These are phyloP conservation scores for Cutaneotrichosporon daszewskae DNA, from an alignment of 1,284 basidiomycete genomes.

Conservation along the genomic window DNA sequence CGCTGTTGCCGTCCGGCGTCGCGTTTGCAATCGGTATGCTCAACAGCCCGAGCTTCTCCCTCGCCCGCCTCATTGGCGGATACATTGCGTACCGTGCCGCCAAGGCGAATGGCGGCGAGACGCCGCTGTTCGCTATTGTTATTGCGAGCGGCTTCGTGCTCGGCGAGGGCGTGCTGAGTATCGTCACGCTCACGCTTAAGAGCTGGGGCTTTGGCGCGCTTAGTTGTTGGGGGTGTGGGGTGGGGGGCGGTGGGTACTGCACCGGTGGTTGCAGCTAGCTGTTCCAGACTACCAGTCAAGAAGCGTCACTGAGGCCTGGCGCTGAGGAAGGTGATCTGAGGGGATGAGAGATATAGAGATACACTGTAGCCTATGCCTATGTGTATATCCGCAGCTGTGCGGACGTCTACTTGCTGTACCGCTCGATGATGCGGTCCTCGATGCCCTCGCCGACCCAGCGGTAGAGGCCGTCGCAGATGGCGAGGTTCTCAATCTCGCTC, in stretches of 20 bases:
- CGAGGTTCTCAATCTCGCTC: conserved; percentile 86
- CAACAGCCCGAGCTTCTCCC: conserved; percentile 90
- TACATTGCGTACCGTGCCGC: conserved; percentile 66
- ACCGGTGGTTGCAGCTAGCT: conserved; percentile 38
- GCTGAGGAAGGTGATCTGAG: no score
- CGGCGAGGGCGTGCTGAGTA: conserved; percentile 81
- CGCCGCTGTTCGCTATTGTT: conserved; percentile 71
- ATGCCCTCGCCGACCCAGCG: conserved; percentile 72
- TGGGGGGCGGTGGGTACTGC: conserved; percentile 55
- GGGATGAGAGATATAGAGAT: background rate
- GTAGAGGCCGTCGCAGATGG: conserved; percentile 79
- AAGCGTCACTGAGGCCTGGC: no score
- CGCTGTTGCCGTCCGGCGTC: conserved; percentile 79
- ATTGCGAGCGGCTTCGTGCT: conserved; percentile 92
- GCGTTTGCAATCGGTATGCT: conserved; percentile 76
- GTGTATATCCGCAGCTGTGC: background rate
- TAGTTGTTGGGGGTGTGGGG: conserved; percentile 74
- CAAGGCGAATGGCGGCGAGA: conserved; percentile 44
- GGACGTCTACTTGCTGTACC: conserved; percentile 57
- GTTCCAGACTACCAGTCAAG: no score
- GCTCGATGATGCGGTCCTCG: conserved; percentile 67
- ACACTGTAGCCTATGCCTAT: conserved; percentile 1
- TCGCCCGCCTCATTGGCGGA: conserved; percentile 85
- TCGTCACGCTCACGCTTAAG: conserved; percentile 69
- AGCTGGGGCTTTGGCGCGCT: conserved; percentile 66